Evolutionary conservation across 257 asterid species (phyloP), one percentile per base, ranked within the genome.

Genomic region (Schizonepeta tenuifolia): DNA sequence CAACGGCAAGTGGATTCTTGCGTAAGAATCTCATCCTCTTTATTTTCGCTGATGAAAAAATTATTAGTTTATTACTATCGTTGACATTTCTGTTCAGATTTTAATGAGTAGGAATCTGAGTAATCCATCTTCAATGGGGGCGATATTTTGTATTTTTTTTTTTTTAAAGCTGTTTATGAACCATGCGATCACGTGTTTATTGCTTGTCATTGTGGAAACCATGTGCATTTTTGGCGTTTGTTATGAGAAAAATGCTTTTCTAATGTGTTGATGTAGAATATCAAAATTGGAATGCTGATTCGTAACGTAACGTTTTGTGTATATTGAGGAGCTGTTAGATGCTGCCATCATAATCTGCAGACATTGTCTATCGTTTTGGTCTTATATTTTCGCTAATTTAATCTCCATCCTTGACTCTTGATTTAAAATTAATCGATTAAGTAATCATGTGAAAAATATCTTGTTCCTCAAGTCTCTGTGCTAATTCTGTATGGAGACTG

Each of bases 1-100:
- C 73, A 88, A 92, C 22, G 98, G 96, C 31, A 92, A 86, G 80
- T 92, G 96, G 98, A 83, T 90, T 75, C 98, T 92, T 43, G 90
- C 86, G 96, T 89, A 80, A 78, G 87, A 69, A 66, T 46, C 18
- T 9, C 9, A 20, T 53, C 26, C n/a, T 53, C 21, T 8, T 9
- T 6, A 6, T 49, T 15, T 47, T 15, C 9, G 7, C 5, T 15
- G 44, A 10, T 40, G 13, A 5, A 10, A 10, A 10, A 41, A 41
- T 41, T 41, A 41, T 41, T 46, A 46, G 3, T n/a, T n/a, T n/a
- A n/a, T n/a, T 49, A 14, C 11, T n/a, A 15, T 49, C 56, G 56
- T 49, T 17, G 56, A 49, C 22, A 49, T 49, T 49, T 49, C n/a
- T 12, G 43, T 0, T 38, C 9, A 38, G 2, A 38, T 38, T 38